These are phyloP conservation scores for Magnusiomyces sp. DNA, from an alignment of 1,139 yeast species.

Conservation along the genomic window DNA sequence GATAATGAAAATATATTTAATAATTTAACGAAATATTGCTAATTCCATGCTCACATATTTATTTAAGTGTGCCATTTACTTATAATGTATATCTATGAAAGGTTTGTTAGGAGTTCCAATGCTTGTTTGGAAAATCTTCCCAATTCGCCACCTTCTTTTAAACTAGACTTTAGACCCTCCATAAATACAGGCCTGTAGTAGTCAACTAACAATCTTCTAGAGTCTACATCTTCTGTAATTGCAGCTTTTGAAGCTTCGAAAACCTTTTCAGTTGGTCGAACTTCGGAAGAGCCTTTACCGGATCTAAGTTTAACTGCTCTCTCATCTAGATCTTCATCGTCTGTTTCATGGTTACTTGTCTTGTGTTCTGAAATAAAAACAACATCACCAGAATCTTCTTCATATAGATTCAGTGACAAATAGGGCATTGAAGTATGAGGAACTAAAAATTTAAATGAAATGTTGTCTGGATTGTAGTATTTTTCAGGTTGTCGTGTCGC, in stretches of 20 bases:
- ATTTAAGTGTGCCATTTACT: no score
- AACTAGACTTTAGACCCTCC: constrained; percentile 43
- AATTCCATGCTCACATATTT: no score
- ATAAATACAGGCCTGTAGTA: constrained; percentile 32
- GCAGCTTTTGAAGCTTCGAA: constrained; percentile 15
- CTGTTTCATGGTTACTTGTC: no score
- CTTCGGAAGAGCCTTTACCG: neutral
- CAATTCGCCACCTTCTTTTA: constrained; percentile 69
- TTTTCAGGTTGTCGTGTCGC: no score
- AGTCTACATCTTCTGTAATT: constrained; percentile 50
- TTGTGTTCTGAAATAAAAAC: no score
- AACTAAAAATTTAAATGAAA: constrained; percentile 6
- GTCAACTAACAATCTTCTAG: constrained; percentile 35
- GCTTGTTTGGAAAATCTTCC: constrained; percentile 48
- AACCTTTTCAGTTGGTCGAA: neutral
- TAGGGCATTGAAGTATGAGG: constrained; percentile 13
- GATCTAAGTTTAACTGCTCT: neutral
- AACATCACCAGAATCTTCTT: neutral
- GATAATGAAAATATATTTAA: no score
- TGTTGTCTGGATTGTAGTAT: neutral
- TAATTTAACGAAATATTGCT: no score
- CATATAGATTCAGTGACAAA: constrained; percentile 10
- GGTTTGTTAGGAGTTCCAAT: neutral
- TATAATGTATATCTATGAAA: neutral
- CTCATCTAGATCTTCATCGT: neutral